A percentile compares a stretch with the other conserved stretches of the same genome.
Evolutionary conservation across 2,329 filamentous ascomycete genomes (phyloP).

Genomic region (Cryphonectria japonica): DNA sequence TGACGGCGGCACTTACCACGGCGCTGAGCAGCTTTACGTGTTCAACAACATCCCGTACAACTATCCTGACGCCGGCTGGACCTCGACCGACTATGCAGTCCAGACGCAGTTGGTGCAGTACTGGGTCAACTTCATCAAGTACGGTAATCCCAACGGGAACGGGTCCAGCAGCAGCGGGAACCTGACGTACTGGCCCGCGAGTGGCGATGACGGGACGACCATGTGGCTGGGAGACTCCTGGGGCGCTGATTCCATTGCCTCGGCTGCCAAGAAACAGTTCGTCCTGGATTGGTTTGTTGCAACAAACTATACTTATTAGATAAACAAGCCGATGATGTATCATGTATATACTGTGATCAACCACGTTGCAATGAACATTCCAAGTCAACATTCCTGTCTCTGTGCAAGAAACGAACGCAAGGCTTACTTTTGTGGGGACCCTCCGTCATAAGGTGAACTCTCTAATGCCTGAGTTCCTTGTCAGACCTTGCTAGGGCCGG

Average conservation of each 20-base stretch:
- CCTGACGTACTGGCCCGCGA: slow-evolving; percentile 9
- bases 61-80: slow-evolving; percentile 3
- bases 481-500: not conserved
- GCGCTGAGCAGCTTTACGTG: slow-evolving; percentile 9
- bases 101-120: not conserved
- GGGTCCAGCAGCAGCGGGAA: not conserved
- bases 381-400: no score
- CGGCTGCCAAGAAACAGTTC: slow-evolving; percentile 5
- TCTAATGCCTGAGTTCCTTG: not conserved
- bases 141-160: not conserved
- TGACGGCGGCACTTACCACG: not conserved
- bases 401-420: no score
- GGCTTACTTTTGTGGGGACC: not conserved
- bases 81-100: not conserved
- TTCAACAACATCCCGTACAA: slow-evolving; percentile 12
- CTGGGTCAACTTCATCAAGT: slow-evolving; percentile 13
- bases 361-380: no score
- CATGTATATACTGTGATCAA: no score
- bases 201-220: slow-evolving; percentile 1
- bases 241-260: not conserved
- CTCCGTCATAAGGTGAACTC: not conserved
- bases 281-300: not conserved
- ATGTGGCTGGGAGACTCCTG: slow-evolving; percentile 10
- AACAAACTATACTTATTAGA: not conserved
- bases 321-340: no score